phyloP scores from a whole-genome alignment of 192 early-diverging fungal genomes.

The Coemansia sp. region DNA sequence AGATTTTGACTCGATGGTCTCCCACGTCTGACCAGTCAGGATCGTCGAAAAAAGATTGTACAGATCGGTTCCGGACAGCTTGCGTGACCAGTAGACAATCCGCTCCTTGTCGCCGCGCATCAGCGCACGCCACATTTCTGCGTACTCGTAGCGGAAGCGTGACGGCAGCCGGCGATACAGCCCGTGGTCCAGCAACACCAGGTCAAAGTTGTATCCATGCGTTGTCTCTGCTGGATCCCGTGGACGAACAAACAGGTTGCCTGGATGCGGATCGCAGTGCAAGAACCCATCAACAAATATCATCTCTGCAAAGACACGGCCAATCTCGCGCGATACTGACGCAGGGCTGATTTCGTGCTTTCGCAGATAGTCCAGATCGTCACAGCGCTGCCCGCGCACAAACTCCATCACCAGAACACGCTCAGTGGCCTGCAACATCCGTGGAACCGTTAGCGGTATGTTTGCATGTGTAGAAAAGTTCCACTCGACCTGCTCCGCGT shows the following conservation, averaged over 20 bases:
- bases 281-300: conserved; percentile 81
- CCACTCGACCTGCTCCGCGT: conserved; percentile 65
- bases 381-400: conserved; percentile 70
- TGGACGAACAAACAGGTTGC: conserved; percentile 78
- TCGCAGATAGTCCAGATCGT: conserved; percentile 70
- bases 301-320: conserved; percentile 83
- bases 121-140: conserved; percentile 83
- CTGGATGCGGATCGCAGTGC: conserved; percentile 95
- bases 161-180: conserved; percentile 77
- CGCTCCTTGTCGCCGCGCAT: conserved; percentile 73
- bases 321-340: conserved; percentile 74
- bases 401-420: conserved; percentile 91
- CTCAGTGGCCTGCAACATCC: conserved; percentile 70
- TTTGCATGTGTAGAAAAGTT: conserved; percentile 59
- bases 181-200: conserved; percentile 87
- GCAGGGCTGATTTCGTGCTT: conserved; percentile 72
- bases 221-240: conserved; percentile 30
- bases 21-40: conserved; percentile 85
- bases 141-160: conserved; percentile 79
- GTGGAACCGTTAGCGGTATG: conserved; percentile 71
- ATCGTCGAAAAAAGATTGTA: conserved; percentile 87
- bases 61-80: conserved; percentile 72
- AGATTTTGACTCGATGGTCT: conserved; percentile 57
- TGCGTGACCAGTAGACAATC: conserved; percentile 66
- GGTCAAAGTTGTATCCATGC: conserved; percentile 77